Conservation (phyloP, 148 eudicot genomes). For the Suaeda aralocaspica region DNA sequence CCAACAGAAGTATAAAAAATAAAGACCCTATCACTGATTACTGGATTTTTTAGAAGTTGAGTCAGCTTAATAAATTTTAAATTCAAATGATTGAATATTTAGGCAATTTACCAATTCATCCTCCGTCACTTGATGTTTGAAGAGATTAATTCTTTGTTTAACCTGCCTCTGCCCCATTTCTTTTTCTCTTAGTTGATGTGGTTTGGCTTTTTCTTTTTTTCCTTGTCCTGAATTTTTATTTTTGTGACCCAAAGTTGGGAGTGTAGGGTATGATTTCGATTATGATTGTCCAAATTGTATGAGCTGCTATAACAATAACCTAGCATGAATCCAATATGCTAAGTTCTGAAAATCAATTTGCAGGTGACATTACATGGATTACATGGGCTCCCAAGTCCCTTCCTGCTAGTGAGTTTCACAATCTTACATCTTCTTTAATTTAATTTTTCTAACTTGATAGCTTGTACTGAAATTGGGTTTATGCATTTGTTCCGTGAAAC, state of each 20-base stretch:
- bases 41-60: too few relatives aligned
- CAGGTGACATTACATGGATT: constrained; percentile 86
- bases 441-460: neutral
- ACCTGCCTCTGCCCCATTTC: neutral
- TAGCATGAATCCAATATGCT: neutral
- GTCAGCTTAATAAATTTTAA: too few relatives aligned
- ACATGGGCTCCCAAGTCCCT: constrained; percentile 72
- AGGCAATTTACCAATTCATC: too few relatives aligned
- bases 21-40: too few relatives aligned
- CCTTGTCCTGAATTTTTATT: too few relatives aligned
- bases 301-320: neutral
- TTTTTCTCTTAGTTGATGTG: neutral
- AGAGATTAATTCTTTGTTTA: neutral
- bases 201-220: neutral
- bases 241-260: too few relatives aligned
- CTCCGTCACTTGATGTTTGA: neutral
- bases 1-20: neutral
- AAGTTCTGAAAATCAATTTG: constrained; percentile 17
- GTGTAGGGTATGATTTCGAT: too few relatives aligned
- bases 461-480: neutral
- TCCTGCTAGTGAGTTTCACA: constrained; percentile 45
- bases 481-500: neutral
- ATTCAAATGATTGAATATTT: neutral
- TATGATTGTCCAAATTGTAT: neutral
- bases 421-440: constrained; percentile 13